Conservation (phyloP, 225 moss, liverwort and hornwort species). For the Marchantia paleacea region DNA sequence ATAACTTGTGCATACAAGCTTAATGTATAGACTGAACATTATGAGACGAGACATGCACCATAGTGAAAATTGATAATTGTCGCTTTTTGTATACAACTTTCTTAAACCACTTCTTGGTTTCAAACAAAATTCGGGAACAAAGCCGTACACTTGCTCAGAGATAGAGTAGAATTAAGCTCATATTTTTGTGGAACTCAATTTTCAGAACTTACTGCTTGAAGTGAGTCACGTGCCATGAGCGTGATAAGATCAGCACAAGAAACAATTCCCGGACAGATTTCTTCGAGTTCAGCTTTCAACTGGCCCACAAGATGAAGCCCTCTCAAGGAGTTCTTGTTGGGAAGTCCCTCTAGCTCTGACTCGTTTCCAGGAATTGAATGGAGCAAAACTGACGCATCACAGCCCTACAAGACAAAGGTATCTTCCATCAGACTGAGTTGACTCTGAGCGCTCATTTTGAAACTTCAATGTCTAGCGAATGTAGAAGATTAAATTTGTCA, state of each 20-base stretch:
- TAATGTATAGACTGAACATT: too few species aligned
- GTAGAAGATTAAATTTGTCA: not conserved
- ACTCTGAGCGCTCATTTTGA: not conserved
- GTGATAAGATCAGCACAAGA: conserved; percentile 48
- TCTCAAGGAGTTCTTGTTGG: not conserved
- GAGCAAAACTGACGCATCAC: not conserved
- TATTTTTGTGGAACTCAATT: too few species aligned
- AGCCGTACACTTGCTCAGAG: too few species aligned
- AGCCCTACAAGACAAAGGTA: not conserved
- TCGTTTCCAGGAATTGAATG: not conserved
- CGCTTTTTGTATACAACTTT: too few species aligned
- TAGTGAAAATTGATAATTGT: too few species aligned
- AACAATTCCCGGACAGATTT: conserved; percentile 42
- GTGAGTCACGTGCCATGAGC: conserved; percentile 28
- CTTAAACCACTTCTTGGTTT: too few species aligned
- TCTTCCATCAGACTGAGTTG: not conserved
- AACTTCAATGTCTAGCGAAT: not conserved
- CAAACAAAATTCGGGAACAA: too few species aligned
- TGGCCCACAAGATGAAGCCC: not conserved
- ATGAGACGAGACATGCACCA: too few species aligned
- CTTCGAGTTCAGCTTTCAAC: not conserved
- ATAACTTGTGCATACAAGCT: too few species aligned
- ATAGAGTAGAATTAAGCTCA: too few species aligned
- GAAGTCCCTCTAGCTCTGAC: not conserved
- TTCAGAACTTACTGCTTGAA: conserved; percentile 22